phyloP scores from a whole-genome alignment of 169 alveolate genomes.

The Theileria sp. region DNA sequence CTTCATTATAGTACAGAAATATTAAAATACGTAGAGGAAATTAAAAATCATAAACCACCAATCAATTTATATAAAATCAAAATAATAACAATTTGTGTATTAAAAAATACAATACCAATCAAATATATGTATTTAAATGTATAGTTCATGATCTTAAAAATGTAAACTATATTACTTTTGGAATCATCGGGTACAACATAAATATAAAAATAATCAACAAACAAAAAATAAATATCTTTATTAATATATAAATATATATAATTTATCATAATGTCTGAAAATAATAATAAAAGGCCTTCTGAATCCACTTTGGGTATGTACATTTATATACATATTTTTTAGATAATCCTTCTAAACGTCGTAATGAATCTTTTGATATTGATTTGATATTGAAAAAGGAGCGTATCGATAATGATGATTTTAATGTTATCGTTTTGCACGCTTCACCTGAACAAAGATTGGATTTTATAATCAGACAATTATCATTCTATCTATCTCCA shows the following conservation, averaged over 20 bases:
- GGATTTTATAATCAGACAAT: slow-evolving; percentile 49
- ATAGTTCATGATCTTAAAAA: not conserved
- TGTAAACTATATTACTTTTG: not conserved
- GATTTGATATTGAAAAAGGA: slow-evolving; percentile 43
- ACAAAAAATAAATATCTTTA: not conserved
- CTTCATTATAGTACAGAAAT: slow-evolving; percentile 72
- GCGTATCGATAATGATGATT: slow-evolving; percentile 55
- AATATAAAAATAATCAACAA: not conserved
- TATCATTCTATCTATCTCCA: slow-evolving; percentile 45
- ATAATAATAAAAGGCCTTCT: slow-evolving; percentile 2
- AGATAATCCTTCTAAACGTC: slow-evolving; percentile 37
- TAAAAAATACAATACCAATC: not conserved
- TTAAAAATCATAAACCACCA: not conserved
- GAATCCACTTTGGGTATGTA: slow-evolving; percentile 4
- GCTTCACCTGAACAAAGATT: slow-evolving; percentile 54
- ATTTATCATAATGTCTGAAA: not conserved
- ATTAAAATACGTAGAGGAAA: not conserved
- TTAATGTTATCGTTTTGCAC: slow-evolving; percentile 27
- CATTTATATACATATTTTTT: not conserved
- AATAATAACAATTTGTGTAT: not conserved
- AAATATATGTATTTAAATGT: not conserved
- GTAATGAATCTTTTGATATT: slow-evolving; percentile 11
- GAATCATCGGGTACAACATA: slow-evolving; percentile 14
- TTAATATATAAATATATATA: not conserved
- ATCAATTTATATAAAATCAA: not conserved